These are phyloP conservation scores for Suillus ampliporus DNA, from an alignment of 768 basidiomycete species.

Conservation along the genomic window DNA sequence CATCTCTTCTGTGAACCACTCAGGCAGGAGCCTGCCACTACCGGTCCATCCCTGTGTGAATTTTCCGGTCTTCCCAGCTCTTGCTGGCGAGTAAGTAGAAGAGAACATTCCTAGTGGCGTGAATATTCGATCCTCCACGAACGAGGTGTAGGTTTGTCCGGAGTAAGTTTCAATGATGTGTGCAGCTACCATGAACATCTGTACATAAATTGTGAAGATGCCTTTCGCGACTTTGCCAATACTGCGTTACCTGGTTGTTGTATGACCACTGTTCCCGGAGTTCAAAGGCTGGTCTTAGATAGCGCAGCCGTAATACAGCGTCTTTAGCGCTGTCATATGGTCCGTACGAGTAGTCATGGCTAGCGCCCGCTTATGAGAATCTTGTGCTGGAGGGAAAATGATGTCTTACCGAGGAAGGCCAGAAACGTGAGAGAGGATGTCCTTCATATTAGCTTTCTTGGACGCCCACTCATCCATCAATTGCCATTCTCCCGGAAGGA, in stretches of 20 bases:
- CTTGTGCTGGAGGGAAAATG: background rate
- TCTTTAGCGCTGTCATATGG: slow-evolving; percentile 32
- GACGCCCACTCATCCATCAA: slow-evolving; percentile 49
- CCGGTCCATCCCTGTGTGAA: slow-evolving; percentile 40
- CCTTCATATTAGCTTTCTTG: slow-evolving; percentile 40
- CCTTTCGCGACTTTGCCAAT: background rate
- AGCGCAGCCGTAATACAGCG: slow-evolving; percentile 28
- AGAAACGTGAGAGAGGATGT: slow-evolving; percentile 46
- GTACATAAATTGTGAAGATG: background rate
- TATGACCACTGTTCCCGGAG: slow-evolving; percentile 45
- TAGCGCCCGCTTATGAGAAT: slow-evolving; percentile 11
- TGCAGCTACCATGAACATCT: slow-evolving; percentile 47
- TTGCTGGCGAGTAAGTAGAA: slow-evolving; percentile 43
- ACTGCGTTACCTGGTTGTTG: slow-evolving; percentile 41
- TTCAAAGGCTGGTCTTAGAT: slow-evolving; percentile 40
- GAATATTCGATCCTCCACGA: slow-evolving; percentile 49
- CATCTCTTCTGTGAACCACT: slow-evolving; percentile 34
- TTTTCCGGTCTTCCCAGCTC: slow-evolving; percentile 39
- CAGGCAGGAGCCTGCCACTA: slow-evolving; percentile 40
- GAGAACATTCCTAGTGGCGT: slow-evolving; percentile 45
- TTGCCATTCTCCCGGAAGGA: slow-evolving; percentile 47
- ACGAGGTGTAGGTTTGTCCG: slow-evolving; percentile 41
- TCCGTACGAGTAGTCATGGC: slow-evolving; percentile 42
- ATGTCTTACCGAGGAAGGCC: slow-evolving; percentile 42
- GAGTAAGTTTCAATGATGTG: slow-evolving; percentile 43